Base-by-base conservation (phyloP, 345 rosid species). In the Leavenworthia alabamica region DNA sequence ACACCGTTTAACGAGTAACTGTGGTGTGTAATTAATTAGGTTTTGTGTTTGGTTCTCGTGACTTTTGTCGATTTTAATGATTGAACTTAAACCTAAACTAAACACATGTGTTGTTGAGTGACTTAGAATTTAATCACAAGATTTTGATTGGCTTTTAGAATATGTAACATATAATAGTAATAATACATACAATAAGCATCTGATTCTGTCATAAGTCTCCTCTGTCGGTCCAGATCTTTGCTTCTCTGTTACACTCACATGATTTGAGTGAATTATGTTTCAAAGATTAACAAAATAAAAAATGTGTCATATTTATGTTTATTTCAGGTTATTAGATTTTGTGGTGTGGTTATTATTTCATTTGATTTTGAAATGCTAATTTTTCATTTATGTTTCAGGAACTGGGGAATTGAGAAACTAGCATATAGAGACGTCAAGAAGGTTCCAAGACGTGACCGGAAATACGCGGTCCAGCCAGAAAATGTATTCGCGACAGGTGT, bases 331-430 rank as follows among this genome's bases (percentile, higher is more conserved):
- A 44, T 44, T 26, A 26, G 28, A 24, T 24, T 24, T 24, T 23
- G 26, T 23, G 26, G 4, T 23, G 26, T 23, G 26, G 27, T 24
- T 24, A 26, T 22, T 22, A 26, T 26, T 26, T 26, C 28, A 26
- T 14, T 12, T 44, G 56, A 55, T 66, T 31, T 35, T 1, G 27
- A 3, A 45, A 13, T 7, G 64, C 1, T 35, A 19, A 12, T 3
- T 39, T 2, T 39, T 2, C 2, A 0, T 16, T 1, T 1, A 11
- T 70, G 68, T 57, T 8, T 49, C 79, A 92, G 98, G 80, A 82
- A 69, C 74, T 92, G 98, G 98, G 98, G 98, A 8, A 61, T 92
- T 50, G 98, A 92, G 86, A 92, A 92, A 73, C 77, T 92, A 14
- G 92, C 86, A 10, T 92, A 79, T 55, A 76, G 77, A 55, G 98